phyloP scores from a whole-genome alignment of 345 rosid species.

The Rhizophora mangle region DNA sequence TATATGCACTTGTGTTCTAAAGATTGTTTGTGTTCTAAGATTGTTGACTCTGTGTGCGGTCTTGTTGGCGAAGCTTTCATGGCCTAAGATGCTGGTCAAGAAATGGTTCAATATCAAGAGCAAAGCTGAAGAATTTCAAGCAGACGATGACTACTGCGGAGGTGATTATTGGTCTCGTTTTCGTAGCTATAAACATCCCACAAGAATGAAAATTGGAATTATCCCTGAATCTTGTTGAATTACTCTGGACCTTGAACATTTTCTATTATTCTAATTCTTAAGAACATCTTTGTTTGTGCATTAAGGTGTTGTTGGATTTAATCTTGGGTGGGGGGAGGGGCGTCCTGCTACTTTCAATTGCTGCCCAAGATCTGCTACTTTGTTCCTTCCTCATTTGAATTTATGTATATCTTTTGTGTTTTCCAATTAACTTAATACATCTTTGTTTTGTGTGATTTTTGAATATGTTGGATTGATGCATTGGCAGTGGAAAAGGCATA shows the following conservation, averaged over 20 bases:
- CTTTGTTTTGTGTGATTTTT: conserved; percentile 32
- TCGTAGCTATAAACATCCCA: conserved; percentile 12
- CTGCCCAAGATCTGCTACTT: conserved; percentile 38
- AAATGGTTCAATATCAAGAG: conserved; percentile 90
- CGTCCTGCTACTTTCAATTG: conserved; percentile 18
- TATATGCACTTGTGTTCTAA: conserved; percentile 13
- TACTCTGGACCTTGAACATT: conserved; percentile 27
- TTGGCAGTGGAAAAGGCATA: conserved; percentile 34
- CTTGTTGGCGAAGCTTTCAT: conserved; percentile 59
- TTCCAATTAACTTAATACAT: not conserved
- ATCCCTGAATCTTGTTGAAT: conserved; percentile 18
- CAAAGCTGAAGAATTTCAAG: conserved; percentile 78
- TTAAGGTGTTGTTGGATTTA: conserved; percentile 22
- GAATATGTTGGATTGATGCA: conserved; percentile 38
- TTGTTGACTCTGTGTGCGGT: conserved; percentile 14
- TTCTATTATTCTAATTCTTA: conserved; percentile 17
- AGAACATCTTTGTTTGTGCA: conserved; percentile 17
- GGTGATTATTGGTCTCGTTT: conserved; percentile 33
- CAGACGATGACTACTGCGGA: conserved; percentile 53
- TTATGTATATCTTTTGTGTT: conserved; percentile 7
- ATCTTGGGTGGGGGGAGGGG: not conserved
- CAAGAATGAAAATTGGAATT: conserved; percentile 13
- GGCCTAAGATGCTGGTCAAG: conserved; percentile 95
- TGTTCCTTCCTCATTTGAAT: conserved; percentile 34
- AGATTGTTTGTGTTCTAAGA: not conserved